phyloP scores from a whole-genome alignment of 345 rosid genomes.

The Turritis glabra region DNA sequence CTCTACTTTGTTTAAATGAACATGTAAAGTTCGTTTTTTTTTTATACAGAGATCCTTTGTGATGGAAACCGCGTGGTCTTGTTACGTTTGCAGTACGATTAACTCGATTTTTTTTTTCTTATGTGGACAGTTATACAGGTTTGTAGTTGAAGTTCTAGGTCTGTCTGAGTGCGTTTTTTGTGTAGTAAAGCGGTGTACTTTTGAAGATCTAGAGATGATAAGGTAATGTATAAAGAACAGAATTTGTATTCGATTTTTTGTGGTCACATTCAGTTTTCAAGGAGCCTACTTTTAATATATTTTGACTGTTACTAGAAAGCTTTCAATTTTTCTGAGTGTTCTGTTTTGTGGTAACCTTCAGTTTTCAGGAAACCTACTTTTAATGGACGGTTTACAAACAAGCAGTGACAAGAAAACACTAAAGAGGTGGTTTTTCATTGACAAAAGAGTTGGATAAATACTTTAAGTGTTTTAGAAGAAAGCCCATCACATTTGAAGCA shows the following conservation, averaged over 20 bases:
- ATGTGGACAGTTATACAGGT: neutral
- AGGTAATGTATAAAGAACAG: constrained; percentile 40
- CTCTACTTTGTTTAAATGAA: neutral
- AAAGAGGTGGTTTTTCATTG: constrained; percentile 94
- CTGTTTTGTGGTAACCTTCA: constrained; percentile 29
- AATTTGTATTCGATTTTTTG: neutral
- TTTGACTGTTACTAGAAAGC: neutral
- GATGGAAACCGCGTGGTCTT: neutral
- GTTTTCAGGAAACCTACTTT: constrained; percentile 54
- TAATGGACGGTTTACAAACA: constrained; percentile 70
- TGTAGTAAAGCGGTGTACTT: constrained; percentile 37
- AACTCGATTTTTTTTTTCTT: neutral
- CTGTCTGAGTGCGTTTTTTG: neutral
- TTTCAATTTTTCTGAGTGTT: constrained; percentile 3
- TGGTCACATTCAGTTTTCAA: constrained; percentile 38
- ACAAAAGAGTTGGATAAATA: constrained; percentile 71
- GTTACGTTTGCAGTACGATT: constrained; percentile 6
- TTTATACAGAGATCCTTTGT: neutral
- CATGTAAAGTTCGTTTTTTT: neutral
- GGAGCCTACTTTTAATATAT: too few relatives aligned
- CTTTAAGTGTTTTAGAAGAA: neutral
- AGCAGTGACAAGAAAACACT: constrained; percentile 81
- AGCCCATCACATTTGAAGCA: constrained; percentile 23
- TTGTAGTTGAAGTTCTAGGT: constrained; percentile 10
- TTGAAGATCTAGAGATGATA: constrained; percentile 60